Conservation (phyloP, 2,329 filamentous ascomycete genomes). For the Claviceps maximensis region DNA sequence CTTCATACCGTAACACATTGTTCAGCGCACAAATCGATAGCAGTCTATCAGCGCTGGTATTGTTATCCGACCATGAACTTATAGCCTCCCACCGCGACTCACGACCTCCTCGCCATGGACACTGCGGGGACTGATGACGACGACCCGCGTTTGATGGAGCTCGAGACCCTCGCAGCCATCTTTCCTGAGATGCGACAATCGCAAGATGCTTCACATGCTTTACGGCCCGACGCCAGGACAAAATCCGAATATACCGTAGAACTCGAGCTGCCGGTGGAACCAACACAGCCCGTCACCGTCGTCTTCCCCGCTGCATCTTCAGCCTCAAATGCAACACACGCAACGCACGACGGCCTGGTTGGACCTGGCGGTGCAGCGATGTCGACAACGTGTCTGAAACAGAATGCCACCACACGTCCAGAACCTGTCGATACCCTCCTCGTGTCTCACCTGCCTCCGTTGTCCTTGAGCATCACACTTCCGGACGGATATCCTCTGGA, state of each 20-base stretch:
- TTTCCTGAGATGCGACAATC: constrained; percentile 48
- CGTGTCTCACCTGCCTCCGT: constrained; percentile 43
- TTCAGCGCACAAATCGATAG: not conserved
- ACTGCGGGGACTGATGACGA: constrained; percentile 33
- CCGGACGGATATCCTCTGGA: constrained; percentile 45
- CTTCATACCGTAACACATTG: not conserved
- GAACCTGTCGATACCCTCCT: constrained; percentile 31
- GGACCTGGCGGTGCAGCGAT: not conserved
- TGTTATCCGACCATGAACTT: not conserved
- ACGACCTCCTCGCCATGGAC: constrained; percentile 20
- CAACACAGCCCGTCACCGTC: constrained; percentile 41
- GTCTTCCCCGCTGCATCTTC: constrained; percentile 36
- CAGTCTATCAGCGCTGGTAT: not conserved
- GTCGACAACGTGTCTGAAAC: not conserved
- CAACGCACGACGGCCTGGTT: not conserved
- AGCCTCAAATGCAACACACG: constrained; percentile 8
- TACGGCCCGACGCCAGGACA: constrained; percentile 7
- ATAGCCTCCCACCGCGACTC: not conserved
- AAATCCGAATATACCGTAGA: constrained; percentile 30
- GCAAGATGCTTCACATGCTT: constrained; percentile 25
- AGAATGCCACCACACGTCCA: constrained; percentile 5
- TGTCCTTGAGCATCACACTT: constrained; percentile 39
- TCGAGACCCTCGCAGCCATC: constrained; percentile 49
- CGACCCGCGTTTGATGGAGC: constrained; percentile 43
- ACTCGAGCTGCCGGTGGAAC: constrained; percentile 45